These are phyloP conservation scores for Fusarium buharicum DNA, from an alignment of 2,329 filamentous ascomycete species.

Conservation along the genomic window DNA sequence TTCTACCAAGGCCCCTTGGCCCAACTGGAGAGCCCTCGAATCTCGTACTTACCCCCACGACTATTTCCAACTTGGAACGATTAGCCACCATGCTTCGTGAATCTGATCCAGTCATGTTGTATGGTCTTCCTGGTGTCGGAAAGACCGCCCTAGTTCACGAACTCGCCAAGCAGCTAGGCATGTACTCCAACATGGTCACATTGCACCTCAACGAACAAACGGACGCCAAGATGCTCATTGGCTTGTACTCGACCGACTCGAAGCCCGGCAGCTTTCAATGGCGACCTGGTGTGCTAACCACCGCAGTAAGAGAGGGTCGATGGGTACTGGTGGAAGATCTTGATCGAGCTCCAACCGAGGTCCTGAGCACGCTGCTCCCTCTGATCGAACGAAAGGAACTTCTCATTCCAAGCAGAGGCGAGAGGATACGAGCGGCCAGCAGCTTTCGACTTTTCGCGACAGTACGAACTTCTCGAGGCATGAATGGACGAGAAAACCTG, in stretches of 20 bases:
- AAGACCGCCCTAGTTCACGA: constrained; percentile 91
- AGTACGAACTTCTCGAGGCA: constrained; percentile 78
- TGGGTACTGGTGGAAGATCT: constrained; percentile 99
- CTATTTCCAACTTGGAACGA: constrained; percentile 73
- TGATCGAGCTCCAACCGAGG: constrained; percentile 92
- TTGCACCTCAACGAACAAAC: constrained; percentile 98
- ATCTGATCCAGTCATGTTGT: constrained; percentile 78
- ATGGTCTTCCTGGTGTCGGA: constrained; percentile 85
- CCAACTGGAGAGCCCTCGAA: constrained; percentile 57
- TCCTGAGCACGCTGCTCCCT: constrained; percentile 91
- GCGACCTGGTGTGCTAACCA: constrained; percentile 92
- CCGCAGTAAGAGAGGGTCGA: constrained; percentile 89
- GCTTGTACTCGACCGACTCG: constrained; percentile 89
- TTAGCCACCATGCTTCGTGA: constrained; percentile 75
- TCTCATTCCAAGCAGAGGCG: constrained; percentile 87
- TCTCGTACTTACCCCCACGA: constrained; percentile 78
- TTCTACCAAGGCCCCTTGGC: constrained; percentile 72
- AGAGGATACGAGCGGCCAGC: constrained; percentile 82
- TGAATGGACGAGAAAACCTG: constrained; percentile 72
- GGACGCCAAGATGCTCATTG: constrained; percentile 94
- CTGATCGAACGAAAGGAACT: constrained; percentile 93
- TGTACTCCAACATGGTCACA: constrained; percentile 85
- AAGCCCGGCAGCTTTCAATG: constrained; percentile 91
- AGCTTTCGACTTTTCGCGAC: constrained; percentile 94
- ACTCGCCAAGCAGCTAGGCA: constrained; percentile 81